Conservation (phyloP, 441 rosid species). For the Adansonia madagascariensis region DNA sequence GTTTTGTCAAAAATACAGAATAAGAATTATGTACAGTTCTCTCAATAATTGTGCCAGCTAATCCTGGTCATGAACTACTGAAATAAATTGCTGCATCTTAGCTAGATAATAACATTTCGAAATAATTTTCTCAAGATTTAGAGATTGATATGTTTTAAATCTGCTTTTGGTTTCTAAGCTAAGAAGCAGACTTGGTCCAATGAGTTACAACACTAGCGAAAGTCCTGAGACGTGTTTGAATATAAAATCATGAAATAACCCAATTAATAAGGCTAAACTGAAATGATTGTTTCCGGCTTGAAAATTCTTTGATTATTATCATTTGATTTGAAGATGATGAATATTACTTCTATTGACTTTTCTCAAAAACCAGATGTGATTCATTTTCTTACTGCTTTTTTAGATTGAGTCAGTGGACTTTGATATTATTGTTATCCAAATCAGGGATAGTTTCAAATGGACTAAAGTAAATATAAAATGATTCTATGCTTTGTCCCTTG, state of each 20-base stretch:
- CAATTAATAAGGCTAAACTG: background rate
- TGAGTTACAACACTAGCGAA: background rate
- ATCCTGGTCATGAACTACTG: background rate
- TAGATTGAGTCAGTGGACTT: background rate
- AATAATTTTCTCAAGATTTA: background rate
- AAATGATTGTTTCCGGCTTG: background rate
- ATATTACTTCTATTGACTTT: background rate
- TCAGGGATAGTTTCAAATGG: background rate
- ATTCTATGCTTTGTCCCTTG: constrained; percentile 15
- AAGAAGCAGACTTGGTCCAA: constrained; percentile 2
- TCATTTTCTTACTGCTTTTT: background rate
- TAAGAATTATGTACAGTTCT: background rate
- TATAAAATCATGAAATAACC: background rate
- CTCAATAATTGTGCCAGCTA: background rate
- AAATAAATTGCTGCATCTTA: background rate
- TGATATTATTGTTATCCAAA: background rate
- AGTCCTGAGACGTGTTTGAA: background rate
- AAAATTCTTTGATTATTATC: background rate
- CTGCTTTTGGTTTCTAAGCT: background rate
- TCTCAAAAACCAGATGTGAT: background rate
- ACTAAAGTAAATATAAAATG: constrained; percentile 7
- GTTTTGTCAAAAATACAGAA: background rate
- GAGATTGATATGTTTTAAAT: background rate
- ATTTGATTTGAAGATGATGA: constrained; percentile 1
- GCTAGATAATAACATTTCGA: background rate